Percentiles rank a stretch among this genome's conserved stretches.
These are phyloP conservation scores for Eragrostis nindensis DNA, from an alignment of 176 grass and related monocot species.

Conservation along the genomic window DNA sequence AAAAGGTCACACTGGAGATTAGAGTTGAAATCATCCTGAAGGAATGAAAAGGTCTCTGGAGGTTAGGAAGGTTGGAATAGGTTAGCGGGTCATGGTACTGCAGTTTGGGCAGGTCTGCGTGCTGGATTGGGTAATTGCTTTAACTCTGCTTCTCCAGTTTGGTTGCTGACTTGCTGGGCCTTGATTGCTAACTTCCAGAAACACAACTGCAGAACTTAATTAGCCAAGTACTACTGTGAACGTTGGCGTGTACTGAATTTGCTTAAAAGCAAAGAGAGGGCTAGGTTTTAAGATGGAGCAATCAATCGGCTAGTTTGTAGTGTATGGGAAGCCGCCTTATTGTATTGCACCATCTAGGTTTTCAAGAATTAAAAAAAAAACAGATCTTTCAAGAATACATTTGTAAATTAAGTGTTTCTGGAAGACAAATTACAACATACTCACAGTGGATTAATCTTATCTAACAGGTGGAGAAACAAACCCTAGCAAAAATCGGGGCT, in stretches of 20 bases:
- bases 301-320: neutral
- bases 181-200: neutral
- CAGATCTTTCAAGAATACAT: too few relatives aligned
- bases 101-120: neutral
- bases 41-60: neutral
- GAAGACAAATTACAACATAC: too few relatives aligned
- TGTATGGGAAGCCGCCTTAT: neutral
- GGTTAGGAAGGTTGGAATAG: neutral
- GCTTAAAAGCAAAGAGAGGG: neutral
- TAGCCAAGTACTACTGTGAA: neutral
- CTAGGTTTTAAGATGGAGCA: neutral
- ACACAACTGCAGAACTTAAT: neutral
- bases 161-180: neutral
- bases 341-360: neutral
- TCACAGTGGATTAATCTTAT: too few relatives aligned
- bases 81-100: neutral
- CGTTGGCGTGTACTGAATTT: neutral
- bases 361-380: neutral
- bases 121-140: neutral
- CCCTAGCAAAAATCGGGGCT: neutral
- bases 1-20: neutral
- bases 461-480: neutral
- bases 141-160: conserved; percentile 9
- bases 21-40: conserved; percentile 7
- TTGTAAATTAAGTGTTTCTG: too few relatives aligned